Evolutionary conservation across 495 filamentous ascomycete genomes (phyloP).

Genomic region (Wilcoxina mikolae): DNA sequence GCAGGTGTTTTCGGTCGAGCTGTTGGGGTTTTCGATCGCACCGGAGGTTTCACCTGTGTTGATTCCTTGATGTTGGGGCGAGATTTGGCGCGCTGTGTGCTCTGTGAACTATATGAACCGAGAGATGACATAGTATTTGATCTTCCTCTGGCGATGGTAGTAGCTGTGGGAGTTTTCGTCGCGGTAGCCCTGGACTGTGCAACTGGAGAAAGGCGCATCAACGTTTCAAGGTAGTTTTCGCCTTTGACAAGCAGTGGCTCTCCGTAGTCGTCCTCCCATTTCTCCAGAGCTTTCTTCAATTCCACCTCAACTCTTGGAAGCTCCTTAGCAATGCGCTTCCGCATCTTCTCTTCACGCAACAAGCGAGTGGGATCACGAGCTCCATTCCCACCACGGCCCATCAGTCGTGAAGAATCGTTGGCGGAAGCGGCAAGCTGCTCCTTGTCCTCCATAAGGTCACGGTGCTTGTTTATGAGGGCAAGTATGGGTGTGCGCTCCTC

Average conservation of each 20-base stretch:
- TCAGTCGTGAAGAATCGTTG: conserved; percentile 84
- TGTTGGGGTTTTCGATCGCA: conserved; percentile 22
- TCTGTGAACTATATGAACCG: neutral
- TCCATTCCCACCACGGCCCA: conserved; percentile 74
- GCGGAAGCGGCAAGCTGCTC: conserved; percentile 75
- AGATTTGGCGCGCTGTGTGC: conserved; percentile 7
- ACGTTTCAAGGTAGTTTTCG: conserved; percentile 86
- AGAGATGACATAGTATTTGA: neutral
- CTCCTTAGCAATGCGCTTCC: conserved; percentile 89
- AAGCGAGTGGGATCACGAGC: conserved; percentile 84
- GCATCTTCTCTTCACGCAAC: conserved; percentile 95
- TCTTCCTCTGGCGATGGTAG: neutral
- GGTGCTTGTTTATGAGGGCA: conserved; percentile 68
- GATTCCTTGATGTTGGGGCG: conserved; percentile 8
- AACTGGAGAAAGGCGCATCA: conserved; percentile 48
- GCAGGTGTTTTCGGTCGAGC: conserved; percentile 21
- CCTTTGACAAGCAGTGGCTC: conserved; percentile 86
- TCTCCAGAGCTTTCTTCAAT: conserved; percentile 61
- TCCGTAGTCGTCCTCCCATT: conserved; percentile 88
- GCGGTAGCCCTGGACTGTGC: conserved; percentile 10
- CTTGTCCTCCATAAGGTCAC: conserved; percentile 67
- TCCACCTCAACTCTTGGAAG: conserved; percentile 80
- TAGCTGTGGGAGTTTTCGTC: neutral
- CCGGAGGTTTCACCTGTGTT: conserved; percentile 3
- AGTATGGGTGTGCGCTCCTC: conserved; percentile 79